Conservation (phyloP, 257 asterid genomes). For the Solanum virginianum region DNA sequence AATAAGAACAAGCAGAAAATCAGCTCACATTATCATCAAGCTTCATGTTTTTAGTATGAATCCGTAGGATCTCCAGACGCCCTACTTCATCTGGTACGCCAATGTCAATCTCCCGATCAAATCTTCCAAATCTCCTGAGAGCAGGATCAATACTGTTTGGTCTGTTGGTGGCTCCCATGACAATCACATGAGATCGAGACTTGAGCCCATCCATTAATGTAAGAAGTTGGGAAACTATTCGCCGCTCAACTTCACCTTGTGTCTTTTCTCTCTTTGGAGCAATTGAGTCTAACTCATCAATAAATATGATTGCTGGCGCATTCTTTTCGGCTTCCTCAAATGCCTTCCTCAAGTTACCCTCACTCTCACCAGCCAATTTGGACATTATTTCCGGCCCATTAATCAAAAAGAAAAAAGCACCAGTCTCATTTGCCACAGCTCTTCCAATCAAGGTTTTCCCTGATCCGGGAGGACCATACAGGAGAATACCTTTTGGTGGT, state of each 20-base stretch:
- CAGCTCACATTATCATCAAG: slow-evolving; percentile 66
- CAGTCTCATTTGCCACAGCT: slow-evolving; percentile 92
- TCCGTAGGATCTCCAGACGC: slow-evolving; percentile 82
- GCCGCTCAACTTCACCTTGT: slow-evolving; percentile 87
- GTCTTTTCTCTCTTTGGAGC: slow-evolving; percentile 97
- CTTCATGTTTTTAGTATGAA: slow-evolving; percentile 95
- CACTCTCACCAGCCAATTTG: slow-evolving; percentile 91
- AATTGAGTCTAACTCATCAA: slow-evolving; percentile 84
- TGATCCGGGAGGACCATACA: slow-evolving; percentile 85
- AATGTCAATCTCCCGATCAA: slow-evolving; percentile 86
- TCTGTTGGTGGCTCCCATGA: slow-evolving; percentile 84
- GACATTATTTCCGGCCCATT: slow-evolving; percentile 94
- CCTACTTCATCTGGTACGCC: slow-evolving; percentile 97
- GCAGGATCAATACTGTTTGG: slow-evolving; percentile 96
- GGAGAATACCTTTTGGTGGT: slow-evolving; percentile 80
- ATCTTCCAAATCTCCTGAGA: slow-evolving; percentile 83
- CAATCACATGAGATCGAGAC: slow-evolving; percentile 80
- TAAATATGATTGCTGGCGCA: slow-evolving; percentile 79
- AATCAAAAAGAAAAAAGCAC: slow-evolving; percentile 84
- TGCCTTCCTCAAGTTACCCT: slow-evolving; percentile 86
- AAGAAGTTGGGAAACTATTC: slow-evolving; percentile 91
- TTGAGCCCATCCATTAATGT: slow-evolving; percentile 97
- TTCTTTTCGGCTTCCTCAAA: slow-evolving; percentile 93
- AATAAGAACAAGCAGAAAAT: neutral
- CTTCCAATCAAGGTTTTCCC: slow-evolving; percentile 85